Base-by-base conservation (phyloP, 2,329 filamentous ascomycete species). In the Colletotrichum tropicale region DNA sequence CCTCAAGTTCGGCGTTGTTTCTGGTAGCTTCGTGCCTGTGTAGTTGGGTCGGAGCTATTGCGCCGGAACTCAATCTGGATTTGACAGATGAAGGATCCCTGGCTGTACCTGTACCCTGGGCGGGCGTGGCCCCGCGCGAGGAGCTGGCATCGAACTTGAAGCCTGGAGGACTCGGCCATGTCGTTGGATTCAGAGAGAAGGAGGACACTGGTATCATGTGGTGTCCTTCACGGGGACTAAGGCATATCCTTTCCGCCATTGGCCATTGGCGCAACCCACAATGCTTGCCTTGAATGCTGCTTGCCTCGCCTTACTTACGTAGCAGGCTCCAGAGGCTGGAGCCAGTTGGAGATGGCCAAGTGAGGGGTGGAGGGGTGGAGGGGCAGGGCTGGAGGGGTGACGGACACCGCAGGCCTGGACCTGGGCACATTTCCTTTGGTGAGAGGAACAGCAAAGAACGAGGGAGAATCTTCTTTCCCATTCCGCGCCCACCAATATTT, bases 381-480 rank as follows among this genome's bases (percentile, higher is more conserved):
- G 62, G 71, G 62, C 71, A 76, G 66, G 66, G 65, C 34, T 68
- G 66, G 71, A 65, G 32, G 58, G 48, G 52, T 38, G 68, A 65
- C 43, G 56, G 38, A 61, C 34, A 36, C 66, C 38, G 48, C 58
- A 55, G 61, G 38, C 48, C 55, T 58, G 8, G 61, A 32, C 34
- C 55, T 58, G 13, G 55, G 21, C 61, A 30, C 12, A 10, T 52
- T 48, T 48, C 38, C 16, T 52, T 55, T 52, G 55, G 38, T 36
- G 36, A 61, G 55, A 62, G 48, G 76, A 74, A 72, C 60, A 36
- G 62, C 70, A 69, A 58, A 76, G 76, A 75, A 71, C 55, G 64
- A 74, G 48, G 75, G 75, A 77, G 77, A 78, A 78, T 77, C 71
- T 78, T 78, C 77, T 78, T 78, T 78, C 56, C 72, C 66, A 70